A percentile compares a stretch with the other conserved stretches of the same genome.
These are phyloP conservation scores for Rubus parviflorus DNA, from an alignment of 306 rosid genomes.

Conservation along the genomic window DNA sequence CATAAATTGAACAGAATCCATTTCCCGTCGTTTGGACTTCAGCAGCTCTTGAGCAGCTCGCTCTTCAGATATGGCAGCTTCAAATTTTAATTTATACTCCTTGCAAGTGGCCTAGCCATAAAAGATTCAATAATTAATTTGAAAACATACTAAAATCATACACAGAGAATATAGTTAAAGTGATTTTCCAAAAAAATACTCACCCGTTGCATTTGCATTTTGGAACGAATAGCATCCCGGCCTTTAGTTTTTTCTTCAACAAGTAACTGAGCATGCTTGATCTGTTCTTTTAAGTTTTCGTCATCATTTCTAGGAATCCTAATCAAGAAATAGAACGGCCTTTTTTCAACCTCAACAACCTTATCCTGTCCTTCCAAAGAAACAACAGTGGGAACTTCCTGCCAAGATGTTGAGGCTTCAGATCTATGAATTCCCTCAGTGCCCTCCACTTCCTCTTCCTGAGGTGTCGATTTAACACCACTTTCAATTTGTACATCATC, in stretches of 20 bases:
- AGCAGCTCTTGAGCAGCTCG: constrained; percentile 57
- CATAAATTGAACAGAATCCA: constrained; percentile 65
- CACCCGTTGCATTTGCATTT: constrained; percentile 58
- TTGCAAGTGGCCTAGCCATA: constrained; percentile 52
- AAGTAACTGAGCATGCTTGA: constrained; percentile 41
- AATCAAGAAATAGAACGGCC: constrained; percentile 62
- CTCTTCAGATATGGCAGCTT: constrained; percentile 51
- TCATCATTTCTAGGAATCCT: constrained; percentile 67
- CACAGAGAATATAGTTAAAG: constrained; percentile 6
- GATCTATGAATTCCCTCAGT: constrained; percentile 28
- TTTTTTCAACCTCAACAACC: constrained; percentile 55
- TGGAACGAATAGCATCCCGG: constrained; percentile 56
- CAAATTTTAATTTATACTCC: constrained; percentile 43
- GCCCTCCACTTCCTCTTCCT: constrained; percentile 25
- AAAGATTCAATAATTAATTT: constrained; percentile 26
- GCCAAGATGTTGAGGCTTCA: constrained; percentile 34
- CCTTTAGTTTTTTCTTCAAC: constrained; percentile 62
- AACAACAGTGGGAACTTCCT: constrained; percentile 36
- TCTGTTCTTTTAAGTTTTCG: constrained; percentile 57
- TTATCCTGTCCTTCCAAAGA: constrained; percentile 43
- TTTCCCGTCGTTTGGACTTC: constrained; percentile 67
- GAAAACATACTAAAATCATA: constrained; percentile 16
- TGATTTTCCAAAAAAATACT: constrained; percentile 9
- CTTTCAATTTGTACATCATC: constrained; percentile 27
- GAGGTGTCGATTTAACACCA: constrained; percentile 7